These are phyloP conservation scores for Arthrobotrys musiformis DNA, from an alignment of 2,329 filamentous ascomycete species.

Conservation along the genomic window DNA sequence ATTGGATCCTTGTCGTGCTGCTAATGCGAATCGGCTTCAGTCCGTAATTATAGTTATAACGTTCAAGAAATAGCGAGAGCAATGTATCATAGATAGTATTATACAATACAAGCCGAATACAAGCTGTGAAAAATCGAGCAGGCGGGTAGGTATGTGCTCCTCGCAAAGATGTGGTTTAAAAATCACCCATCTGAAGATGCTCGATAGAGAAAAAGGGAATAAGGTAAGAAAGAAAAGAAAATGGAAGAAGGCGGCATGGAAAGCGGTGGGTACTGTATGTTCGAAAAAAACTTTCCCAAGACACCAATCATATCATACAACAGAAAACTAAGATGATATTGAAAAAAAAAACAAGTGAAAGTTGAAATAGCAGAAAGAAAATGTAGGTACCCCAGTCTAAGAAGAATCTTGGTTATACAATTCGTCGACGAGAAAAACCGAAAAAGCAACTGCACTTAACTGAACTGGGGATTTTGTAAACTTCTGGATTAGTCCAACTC, in stretches of 20 bases:
- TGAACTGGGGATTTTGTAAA: neutral
- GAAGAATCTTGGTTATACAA: constrained; percentile 13
- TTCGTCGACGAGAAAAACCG: neutral
- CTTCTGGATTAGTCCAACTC: constrained; percentile 4
- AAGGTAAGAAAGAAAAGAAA: neutral
- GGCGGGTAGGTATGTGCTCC: neutral
- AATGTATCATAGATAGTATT: constrained; percentile 26
- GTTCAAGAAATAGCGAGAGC: neutral
- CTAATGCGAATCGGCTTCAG: too few relatives aligned
- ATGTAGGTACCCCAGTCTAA: constrained; percentile 28
- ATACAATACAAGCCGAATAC: too few relatives aligned
- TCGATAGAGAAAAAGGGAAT: neutral
- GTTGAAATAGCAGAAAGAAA: constrained; percentile 13
- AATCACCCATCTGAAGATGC: neutral
- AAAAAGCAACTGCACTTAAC: neutral
- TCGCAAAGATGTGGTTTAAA: neutral
- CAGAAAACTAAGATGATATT: constrained; percentile 7
- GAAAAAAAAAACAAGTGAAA: constrained; percentile 5
- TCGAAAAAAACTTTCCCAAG: constrained; percentile 21
- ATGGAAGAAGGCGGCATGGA: neutral
- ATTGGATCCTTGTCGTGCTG: constrained; percentile 8
- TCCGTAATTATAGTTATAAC: neutral
- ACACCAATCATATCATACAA: constrained; percentile 54
- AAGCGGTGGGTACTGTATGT: constrained; percentile 1
- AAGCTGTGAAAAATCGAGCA: constrained; percentile 5